phyloP scores from a whole-genome alignment of 768 basidiomycete genomes.

The Suillus luteus region DNA sequence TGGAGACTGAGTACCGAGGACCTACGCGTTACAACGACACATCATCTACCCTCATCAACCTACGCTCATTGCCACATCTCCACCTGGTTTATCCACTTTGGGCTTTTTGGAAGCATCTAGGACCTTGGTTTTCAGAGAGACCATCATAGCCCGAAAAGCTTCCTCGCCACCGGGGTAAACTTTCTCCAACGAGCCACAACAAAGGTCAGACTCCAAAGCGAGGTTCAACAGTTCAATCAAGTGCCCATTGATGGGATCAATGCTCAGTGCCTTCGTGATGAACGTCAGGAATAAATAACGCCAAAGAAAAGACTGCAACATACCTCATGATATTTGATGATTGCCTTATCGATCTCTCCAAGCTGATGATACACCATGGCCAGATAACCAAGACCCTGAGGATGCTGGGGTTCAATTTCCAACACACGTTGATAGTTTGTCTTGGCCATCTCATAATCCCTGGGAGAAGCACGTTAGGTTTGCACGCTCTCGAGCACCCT shows the following conservation, averaged over 20 bases:
- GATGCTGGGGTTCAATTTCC: conserved; percentile 82
- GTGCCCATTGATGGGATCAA: conserved; percentile 83
- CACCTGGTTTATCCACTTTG: conserved; percentile 17
- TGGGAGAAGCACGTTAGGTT: conserved; percentile 21
- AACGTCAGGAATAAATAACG: conserved; percentile 11
- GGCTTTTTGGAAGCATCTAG: conserved; percentile 20
- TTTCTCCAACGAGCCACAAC: conserved; percentile 36
- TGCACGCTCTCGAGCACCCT: not conserved
- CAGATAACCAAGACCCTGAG: conserved; percentile 80
- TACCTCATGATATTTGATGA: conserved; percentile 92
- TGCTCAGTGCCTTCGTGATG: conserved; percentile 62
- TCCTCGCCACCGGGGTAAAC: conserved; percentile 37
- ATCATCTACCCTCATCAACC: conserved; percentile 22
- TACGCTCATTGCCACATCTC: conserved; percentile 35
- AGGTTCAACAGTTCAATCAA: conserved; percentile 80
- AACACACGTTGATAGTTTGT: conserved; percentile 76
- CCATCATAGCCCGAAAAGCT: conserved; percentile 36
- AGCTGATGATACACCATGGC: conserved; percentile 87
- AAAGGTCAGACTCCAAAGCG: conserved; percentile 61
- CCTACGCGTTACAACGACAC: not conserved
- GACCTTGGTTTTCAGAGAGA: conserved; percentile 30
- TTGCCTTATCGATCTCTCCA: conserved; percentile 74
- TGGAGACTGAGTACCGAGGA: not conserved
- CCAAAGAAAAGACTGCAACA: conserved; percentile 20
- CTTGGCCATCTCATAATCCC: conserved; percentile 65